Base-by-base conservation (phyloP, 2,329 filamentous ascomycete genomes). In the Aspergillus ustus region DNA sequence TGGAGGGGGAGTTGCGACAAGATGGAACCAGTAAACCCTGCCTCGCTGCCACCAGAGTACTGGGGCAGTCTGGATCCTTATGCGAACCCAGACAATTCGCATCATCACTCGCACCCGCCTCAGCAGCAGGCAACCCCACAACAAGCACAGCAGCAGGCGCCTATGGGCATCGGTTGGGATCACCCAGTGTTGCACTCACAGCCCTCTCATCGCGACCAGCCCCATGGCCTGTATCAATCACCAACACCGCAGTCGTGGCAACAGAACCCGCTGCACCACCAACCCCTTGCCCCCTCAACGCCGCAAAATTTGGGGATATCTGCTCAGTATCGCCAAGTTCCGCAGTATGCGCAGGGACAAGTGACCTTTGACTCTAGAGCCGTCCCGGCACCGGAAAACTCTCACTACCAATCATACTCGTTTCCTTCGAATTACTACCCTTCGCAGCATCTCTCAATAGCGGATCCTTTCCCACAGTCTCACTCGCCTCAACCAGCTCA, bases 61-160 rank as follows among this genome's bases (percentile, higher is more conserved):
- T 80, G 77, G 77, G 70, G 68, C 59, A 69, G 63, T 15, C 68
- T 78, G 52, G 76, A 76, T 7, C 58, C 78, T 43, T 79, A 76
- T 59, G 51, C 63, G 7, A 63, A 56, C 43, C 55, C 62, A 28
- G 64, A 67, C 52, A 59, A 70, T 37, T 72, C 72, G 59, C 70
- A 69, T 44, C 73, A 75, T 49, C 63, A 68, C 55, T 56, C 68
- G 29, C 62, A 68, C 55, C 62, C 65, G 46, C 71, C 70, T 51
- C 63, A 68, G 43, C 68, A 72, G 19, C 62, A 70, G 52, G 45
- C 49, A 20, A 66, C 62, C 37, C 59, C 59, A 34, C 65, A 70
- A 28, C 67, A 68, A 62, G 54, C 64, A 40, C 64, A 61, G 22
- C 68, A 66, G 34, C 64, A 66, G n/a, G 64, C 69, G 53, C 67